Evolutionary conservation across 73 alveolate genomes (phyloP).

Genomic region (Paramecium pentaurelia): DNA sequence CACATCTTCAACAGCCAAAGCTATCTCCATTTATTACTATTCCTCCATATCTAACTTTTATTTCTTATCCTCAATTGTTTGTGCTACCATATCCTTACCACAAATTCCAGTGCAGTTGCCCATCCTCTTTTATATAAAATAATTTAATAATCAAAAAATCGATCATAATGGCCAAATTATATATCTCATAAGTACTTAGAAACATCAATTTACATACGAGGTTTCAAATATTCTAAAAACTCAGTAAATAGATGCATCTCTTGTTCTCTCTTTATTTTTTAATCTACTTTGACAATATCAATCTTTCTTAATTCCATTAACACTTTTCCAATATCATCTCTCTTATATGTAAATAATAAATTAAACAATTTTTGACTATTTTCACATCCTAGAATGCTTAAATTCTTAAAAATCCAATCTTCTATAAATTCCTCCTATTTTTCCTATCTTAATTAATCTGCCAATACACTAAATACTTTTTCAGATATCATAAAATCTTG

Average conservation of each 20-base stretch:
- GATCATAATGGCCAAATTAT: neutral
- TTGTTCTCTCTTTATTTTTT: neutral
- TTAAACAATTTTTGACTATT: neutral
- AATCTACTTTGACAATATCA: neutral
- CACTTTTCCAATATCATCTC: neutral
- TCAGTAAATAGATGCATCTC: neutral
- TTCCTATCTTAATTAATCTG: neutral
- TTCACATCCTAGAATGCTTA: neutral
- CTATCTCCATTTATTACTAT: neutral
- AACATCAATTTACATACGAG: neutral
- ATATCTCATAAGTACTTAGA: neutral
- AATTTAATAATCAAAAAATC: neutral
- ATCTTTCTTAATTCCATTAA: neutral
- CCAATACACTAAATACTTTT: neutral
- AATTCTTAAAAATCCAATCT: constrained; percentile 8
- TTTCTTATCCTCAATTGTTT: constrained; percentile 33
- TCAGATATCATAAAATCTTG: neutral
- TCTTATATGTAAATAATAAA: neutral
- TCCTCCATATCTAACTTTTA: neutral
- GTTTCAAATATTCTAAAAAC: neutral
- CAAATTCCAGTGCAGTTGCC: constrained; percentile 51
- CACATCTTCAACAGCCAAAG: neutral
- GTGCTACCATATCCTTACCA: constrained; percentile 21
- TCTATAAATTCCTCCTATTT: neutral
- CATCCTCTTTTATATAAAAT: neutral